Evolutionary conservation across 2,329 filamentous ascomycete species (phyloP).

Genomic region (Bipolaris cookei): DNA sequence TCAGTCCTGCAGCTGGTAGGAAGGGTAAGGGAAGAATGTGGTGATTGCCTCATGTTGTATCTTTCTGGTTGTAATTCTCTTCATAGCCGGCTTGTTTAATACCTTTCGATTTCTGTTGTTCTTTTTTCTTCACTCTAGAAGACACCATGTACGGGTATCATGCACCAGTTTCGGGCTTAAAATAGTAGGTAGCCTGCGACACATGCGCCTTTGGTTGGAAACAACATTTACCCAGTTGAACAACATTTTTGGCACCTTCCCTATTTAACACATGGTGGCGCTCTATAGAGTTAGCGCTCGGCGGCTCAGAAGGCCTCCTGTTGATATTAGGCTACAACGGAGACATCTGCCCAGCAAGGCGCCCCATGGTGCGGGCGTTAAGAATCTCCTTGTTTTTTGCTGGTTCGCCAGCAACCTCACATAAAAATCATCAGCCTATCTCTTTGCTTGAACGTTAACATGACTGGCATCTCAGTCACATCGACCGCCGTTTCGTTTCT

Average conservation of each 20-base stretch:
- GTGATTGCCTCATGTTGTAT: slow-evolving; percentile 8
- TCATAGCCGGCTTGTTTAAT: slow-evolving; percentile 1
- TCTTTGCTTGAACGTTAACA: background rate
- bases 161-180: background rate
- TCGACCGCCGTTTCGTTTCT: slow-evolving; percentile 2
- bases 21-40: slow-evolving; percentile 42
- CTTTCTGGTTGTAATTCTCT: background rate
- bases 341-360: background rate
- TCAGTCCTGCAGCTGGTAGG: slow-evolving; percentile 31
- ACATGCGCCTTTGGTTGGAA: background rate
- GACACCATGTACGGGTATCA: background rate
- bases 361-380: background rate
- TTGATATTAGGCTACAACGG: slow-evolving; percentile 3
- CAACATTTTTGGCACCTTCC: slow-evolving; percentile 4
- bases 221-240: background rate
- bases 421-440: background rate
- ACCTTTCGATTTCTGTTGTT: background rate
- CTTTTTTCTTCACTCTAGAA: background rate
- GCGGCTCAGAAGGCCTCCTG: slow-evolving; percentile 3
- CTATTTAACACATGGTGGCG: background rate
- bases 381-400: background rate
- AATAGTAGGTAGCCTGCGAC: background rate
- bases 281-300: slow-evolving; percentile 5
- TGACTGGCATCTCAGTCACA: slow-evolving; percentile 7
- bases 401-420: background rate